These are phyloP conservation scores for Phialophora tarda DNA, from an alignment of 2,329 filamentous ascomycete genomes.

Conservation along the genomic window DNA sequence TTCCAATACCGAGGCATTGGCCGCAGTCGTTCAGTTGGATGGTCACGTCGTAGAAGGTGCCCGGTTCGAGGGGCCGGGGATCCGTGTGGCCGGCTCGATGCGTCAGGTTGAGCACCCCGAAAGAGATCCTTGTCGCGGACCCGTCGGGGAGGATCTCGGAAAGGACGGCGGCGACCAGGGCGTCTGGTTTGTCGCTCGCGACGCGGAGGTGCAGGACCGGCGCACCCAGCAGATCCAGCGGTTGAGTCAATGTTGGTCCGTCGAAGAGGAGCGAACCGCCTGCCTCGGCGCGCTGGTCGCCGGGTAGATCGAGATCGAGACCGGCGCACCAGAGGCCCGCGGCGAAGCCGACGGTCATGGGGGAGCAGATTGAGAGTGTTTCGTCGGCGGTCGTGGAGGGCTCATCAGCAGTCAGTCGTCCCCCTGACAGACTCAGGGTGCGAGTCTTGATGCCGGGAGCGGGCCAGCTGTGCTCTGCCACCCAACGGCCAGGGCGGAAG, in stretches of 20 bases:
- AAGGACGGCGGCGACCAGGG: neutral
- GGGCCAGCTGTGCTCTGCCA: neutral
- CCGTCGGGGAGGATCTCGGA: neutral
- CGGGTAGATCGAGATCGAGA: too few relatives aligned
- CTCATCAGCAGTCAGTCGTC: neutral
- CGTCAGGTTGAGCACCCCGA: neutral
- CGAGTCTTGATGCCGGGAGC: neutral
- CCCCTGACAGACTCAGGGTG: neutral
- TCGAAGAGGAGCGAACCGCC: too few relatives aligned
- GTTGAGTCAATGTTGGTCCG: too few relatives aligned
- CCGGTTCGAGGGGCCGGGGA: neutral
- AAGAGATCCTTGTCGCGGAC: neutral
- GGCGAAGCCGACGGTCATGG: neutral
- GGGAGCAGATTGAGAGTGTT: neutral
- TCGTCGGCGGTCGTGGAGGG: neutral
- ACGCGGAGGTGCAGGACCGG: neutral
- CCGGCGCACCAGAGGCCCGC: neutral
- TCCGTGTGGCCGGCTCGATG: neutral
- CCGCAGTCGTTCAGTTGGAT: neutral
- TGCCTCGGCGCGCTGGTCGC: too few relatives aligned
- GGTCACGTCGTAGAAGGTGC: neutral
- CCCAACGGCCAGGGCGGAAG: neutral
- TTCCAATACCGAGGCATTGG: neutral
- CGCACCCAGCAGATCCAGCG: neutral
- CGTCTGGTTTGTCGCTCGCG: neutral